Base-by-base conservation (phyloP, 2,329 filamentous ascomycete genomes). In the Leptosphaerulina australis region DNA sequence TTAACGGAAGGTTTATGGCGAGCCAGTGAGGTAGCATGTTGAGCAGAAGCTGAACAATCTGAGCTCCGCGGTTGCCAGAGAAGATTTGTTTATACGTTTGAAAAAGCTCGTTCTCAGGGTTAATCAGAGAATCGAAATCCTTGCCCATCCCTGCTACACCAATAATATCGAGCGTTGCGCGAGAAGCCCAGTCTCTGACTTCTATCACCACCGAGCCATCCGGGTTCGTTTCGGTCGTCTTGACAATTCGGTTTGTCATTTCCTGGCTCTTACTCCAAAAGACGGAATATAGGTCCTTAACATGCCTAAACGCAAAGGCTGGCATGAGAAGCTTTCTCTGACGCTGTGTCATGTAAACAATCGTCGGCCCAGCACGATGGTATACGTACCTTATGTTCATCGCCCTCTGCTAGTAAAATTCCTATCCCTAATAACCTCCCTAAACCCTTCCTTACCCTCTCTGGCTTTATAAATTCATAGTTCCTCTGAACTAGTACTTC, bases 401-500 rank as follows among this genome's bases (percentile, higher is more conserved):
- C 89, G n/a, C 92, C 92, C 72, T 97, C 92, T 2, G 90, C 88
- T 9, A 97, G 77, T 28, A 97, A 74, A 11, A 93, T 76, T 8
- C 89, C 88, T 10, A 86, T 74, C 8, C 90, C 88, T 10, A 93
- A 77, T 20, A 91, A 77, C 17, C 83, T 79, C 4, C 81, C 82
- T 3, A 93, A 74, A 1, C 80, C 78, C 33, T 73, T 73, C 25
- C 82, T 66, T n/a, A 80, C 53, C 3, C 74, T 69, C 8, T 44
- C 45, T 0, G 78, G 78, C 63, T 80, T 81, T 51, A 79, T 64
- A 58, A 81, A 80, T 11, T 80, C 77, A 56, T 81, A 81, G 43
- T 74, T 80, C 53, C 77, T 76, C 26, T 75, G 75, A 2, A 79
- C 76, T 1, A 81, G 67, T 2, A 82, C 76, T 57, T 82, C 79